Conservation (phyloP, 2,329 filamentous ascomycete species). For the Polychaeton citri region DNA sequence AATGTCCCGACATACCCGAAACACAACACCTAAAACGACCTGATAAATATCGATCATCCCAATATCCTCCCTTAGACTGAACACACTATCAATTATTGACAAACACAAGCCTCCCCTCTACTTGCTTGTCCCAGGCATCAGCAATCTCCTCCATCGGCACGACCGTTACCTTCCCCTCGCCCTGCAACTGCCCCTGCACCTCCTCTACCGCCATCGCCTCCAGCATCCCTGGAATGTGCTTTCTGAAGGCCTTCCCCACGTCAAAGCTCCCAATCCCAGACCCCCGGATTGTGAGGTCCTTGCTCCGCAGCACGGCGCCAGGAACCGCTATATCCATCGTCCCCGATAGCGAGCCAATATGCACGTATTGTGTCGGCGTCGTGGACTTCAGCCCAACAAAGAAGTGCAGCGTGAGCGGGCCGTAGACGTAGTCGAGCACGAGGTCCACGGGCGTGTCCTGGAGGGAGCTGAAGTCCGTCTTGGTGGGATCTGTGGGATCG, state of each 20-base stretch:
- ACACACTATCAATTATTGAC: too few relatives aligned
- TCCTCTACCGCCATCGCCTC: constrained; percentile 10
- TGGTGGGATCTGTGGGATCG: constrained; percentile 16
- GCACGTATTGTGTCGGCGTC: constrained; percentile 39
- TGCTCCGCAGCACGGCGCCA: constrained; percentile 32
- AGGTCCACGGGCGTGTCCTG: constrained; percentile 34
- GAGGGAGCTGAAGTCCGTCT: constrained; percentile 35
- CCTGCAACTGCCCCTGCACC: constrained; percentile 9
- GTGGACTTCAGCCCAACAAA: constrained; percentile 28
- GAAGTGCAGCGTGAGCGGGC: constrained; percentile 29
- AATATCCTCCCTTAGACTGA: too few relatives aligned
- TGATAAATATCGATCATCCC: too few relatives aligned
- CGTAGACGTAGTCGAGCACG: constrained; percentile 46
- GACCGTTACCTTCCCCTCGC: constrained; percentile 10
- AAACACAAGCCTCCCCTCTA: constrained; percentile 11
- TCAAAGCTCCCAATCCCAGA: constrained; percentile 16
- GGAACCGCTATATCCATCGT: constrained; percentile 26
- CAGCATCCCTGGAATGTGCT: constrained; percentile 6
- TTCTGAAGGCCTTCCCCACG: constrained; percentile 9
- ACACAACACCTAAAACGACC: too few relatives aligned
- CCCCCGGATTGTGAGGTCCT: constrained; percentile 31
- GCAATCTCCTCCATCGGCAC: constrained; percentile 12
- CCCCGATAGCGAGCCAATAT: constrained; percentile 36
- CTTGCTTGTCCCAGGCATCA: constrained; percentile 11
- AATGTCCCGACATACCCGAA: too few relatives aligned